These are phyloP conservation scores for Cunninghamia lanceolata DNA, from an alignment of 75 land plant species.

Conservation along the genomic window DNA sequence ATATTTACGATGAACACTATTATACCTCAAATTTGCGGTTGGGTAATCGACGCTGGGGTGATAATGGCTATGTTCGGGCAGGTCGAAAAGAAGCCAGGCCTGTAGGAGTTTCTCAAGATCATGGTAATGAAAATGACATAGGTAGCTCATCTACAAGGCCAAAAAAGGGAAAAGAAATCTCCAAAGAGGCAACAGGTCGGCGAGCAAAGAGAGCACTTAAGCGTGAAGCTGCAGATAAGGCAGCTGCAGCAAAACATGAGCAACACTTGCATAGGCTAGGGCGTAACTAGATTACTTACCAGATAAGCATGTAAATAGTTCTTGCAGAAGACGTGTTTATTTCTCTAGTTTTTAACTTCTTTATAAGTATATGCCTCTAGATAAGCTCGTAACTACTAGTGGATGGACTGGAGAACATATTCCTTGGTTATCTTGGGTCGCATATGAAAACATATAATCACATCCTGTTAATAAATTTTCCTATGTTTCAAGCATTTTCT, in stretches of 20 bases:
- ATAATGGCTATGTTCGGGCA: constrained; percentile 83
- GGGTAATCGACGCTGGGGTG: constrained; percentile 96
- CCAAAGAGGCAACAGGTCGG: constrained; percentile 20
- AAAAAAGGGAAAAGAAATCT: constrained; percentile 20
- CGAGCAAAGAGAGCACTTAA: constrained; percentile 68
- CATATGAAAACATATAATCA: neutral
- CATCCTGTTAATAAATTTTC: neutral
- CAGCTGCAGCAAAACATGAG: constrained; percentile 44
- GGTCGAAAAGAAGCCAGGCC: constrained; percentile 92
- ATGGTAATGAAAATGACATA: constrained; percentile 8
- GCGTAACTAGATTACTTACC: constrained; percentile 5
- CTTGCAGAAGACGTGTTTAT: neutral
- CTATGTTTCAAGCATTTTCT: neutral
- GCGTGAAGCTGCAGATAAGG: constrained; percentile 72
- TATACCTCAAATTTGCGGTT: constrained; percentile 59
- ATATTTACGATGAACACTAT: constrained; percentile 46
- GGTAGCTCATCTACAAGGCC: constrained; percentile 36
- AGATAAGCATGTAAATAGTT: neutral
- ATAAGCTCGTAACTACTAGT: neutral
- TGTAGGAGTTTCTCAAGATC: constrained; percentile 31
- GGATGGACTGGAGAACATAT: neutral
- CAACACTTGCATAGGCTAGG: constrained; percentile 25
- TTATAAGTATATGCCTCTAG: neutral
- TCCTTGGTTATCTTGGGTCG: neutral
- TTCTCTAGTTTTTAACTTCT: neutral